Conservation (phyloP, 2,329 filamentous ascomycete genomes). For the Periconia sp. region DNA sequence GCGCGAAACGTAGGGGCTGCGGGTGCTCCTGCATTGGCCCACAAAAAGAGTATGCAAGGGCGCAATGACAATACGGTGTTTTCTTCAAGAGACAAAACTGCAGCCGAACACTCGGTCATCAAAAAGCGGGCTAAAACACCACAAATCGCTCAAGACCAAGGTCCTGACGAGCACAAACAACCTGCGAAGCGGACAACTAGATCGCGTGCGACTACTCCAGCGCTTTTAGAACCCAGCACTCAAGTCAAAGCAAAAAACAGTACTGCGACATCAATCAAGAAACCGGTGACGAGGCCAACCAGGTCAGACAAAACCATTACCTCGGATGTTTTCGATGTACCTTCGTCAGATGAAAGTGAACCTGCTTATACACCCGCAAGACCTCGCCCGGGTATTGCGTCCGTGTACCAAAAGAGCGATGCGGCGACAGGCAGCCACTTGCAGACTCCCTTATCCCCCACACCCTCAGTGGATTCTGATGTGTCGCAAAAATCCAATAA, state of each 20-base stretch:
- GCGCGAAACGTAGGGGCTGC: neutral
- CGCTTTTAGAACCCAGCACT: neutral
- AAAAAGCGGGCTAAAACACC: constrained; percentile 4
- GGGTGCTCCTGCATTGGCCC: neutral
- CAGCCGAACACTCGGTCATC: neutral
- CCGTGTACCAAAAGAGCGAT: constrained; percentile 7
- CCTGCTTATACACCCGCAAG: constrained; percentile 17
- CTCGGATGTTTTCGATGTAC: constrained; percentile 27
- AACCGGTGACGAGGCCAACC: constrained; percentile 8
- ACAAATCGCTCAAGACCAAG: neutral
- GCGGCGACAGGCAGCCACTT: neutral
- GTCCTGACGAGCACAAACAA: neutral
- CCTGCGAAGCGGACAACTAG: constrained; percentile 2
- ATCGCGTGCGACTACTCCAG: constrained; percentile 18
- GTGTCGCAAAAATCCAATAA: constrained; percentile 33
- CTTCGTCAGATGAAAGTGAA: constrained; percentile 28
- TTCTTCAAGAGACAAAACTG: neutral
- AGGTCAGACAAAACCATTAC: constrained; percentile 7
- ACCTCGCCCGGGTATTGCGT: constrained; percentile 14
- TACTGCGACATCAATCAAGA: neutral
- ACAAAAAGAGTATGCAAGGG: neutral
- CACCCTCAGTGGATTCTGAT: constrained; percentile 22
- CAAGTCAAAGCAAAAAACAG: constrained; percentile 8
- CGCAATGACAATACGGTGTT: neutral
- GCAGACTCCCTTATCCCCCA: constrained; percentile 7